These are phyloP conservation scores for Trebouxia sp. DNA, from an alignment of 139 green algal genomes.

Conservation along the genomic window DNA sequence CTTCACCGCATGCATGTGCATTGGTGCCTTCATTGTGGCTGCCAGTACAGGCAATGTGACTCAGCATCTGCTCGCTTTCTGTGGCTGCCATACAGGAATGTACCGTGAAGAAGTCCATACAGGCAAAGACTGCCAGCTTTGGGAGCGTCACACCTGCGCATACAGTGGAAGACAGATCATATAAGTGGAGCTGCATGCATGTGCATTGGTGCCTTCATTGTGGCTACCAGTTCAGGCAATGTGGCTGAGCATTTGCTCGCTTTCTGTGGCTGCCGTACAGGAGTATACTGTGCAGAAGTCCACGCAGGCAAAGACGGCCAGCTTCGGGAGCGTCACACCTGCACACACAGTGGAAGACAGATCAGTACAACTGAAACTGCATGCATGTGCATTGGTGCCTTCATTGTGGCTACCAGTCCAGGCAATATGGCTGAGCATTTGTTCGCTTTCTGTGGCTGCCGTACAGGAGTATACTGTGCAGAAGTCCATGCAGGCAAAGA, in stretches of 20 bases:
- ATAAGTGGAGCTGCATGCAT: constrained; percentile 40
- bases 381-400: not conserved
- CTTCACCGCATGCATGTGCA: constrained; percentile 37
- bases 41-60: constrained; percentile 24
- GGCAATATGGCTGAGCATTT: not conserved
- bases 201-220: not conserved
- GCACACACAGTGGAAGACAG: no score
- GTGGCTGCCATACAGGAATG: constrained; percentile 27
- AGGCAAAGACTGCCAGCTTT: constrained; percentile 71
- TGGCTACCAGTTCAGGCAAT: constrained; percentile 16
- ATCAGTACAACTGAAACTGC: no score
- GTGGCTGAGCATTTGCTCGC: not conserved
- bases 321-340: constrained; percentile 75
- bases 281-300: constrained; percentile 39
- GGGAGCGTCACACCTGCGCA: constrained; percentile 79
- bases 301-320: constrained; percentile 66
- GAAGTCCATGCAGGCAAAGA: constrained; percentile 64
- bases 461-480: constrained; percentile 34
- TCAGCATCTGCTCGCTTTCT: constrained; percentile 1
- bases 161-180: constrained; percentile 50
- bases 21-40: not conserved
- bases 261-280: constrained; percentile 8
- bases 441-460: not conserved
- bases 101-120: constrained; percentile 50
- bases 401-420: constrained; percentile 7